Percentiles rank a stretch among this genome's conserved stretches.
Conservation (phyloP, 2,329 filamentous ascomycete genomes). For the Hirsutella thompsonii region DNA sequence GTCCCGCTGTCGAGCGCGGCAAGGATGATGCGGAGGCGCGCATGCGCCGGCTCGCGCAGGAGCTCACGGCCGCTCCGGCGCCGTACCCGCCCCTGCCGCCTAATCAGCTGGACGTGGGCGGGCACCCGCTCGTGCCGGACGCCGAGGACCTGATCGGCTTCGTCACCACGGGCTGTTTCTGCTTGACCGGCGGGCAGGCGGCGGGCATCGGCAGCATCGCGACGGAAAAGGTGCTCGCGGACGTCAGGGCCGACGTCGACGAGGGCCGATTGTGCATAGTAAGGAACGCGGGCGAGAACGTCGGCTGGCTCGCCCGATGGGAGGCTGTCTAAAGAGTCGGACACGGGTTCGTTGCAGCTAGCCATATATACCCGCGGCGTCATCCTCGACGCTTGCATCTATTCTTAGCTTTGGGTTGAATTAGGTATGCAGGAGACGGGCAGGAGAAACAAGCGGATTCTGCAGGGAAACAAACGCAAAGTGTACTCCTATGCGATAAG, state of each 20-base stretch:
- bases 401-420: no score
- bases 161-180: conserved; percentile 77
- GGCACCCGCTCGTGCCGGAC: conserved; percentile 56
- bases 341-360: not conserved
- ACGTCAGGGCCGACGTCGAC: conserved; percentile 16
- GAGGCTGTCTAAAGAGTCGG: conserved; percentile 38
- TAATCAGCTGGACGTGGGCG: not conserved
- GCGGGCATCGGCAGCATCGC: conserved; percentile 63
- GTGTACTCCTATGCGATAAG: no score
- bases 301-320: conserved; percentile 73
- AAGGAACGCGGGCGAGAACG: conserved; percentile 62
- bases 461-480: no score
- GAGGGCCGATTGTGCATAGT: conserved; percentile 60
- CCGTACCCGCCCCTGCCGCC: conserved; percentile 5
- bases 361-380: no score
- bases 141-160: conserved; percentile 76
- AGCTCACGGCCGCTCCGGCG: conserved; percentile 25
- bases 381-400: no score
- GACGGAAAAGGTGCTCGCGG: conserved; percentile 38
- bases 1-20: not conserved
- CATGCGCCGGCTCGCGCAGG: conserved; percentile 32
- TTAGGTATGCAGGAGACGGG: no score
- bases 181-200: conserved; percentile 61
- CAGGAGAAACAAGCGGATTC: no score
- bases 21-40: conserved; percentile 20